Conservation (phyloP, 371 early-diverging fungal species). For the Apophysomyces elegans region DNA sequence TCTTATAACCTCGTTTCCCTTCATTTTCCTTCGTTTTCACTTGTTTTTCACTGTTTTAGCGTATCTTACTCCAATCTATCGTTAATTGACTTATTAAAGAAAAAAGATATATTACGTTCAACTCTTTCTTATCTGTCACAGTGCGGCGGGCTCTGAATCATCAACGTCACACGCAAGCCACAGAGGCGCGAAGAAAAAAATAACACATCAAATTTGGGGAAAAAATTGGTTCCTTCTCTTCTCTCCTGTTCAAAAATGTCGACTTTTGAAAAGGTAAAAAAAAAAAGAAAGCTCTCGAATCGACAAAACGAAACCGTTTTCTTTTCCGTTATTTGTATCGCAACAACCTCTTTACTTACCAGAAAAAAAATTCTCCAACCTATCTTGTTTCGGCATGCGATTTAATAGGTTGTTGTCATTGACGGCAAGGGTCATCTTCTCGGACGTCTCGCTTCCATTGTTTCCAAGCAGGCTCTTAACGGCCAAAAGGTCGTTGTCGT, state of each 20-base stretch:
- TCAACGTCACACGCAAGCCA: slow-evolving; percentile 11
- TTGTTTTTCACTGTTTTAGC: no score
- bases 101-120: no score
- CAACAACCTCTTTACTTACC: no score
- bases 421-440: slow-evolving; percentile 99
- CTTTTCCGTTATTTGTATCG: no score
- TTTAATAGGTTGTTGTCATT: slow-evolving; percentile 92
- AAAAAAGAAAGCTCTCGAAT: background rate
- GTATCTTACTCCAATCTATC: background rate
- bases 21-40: no score
- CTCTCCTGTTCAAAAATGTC: slow-evolving; percentile 32
- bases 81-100: no score
- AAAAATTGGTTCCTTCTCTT: slow-evolving; percentile 23
- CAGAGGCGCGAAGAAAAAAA: slow-evolving; percentile 12
- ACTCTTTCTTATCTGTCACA: no score
- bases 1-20: no score
- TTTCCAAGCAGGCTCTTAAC: slow-evolving; percentile 98
- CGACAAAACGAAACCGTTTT: background rate
- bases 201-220: slow-evolving; percentile 11
- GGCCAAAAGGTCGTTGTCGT: slow-evolving; percentile 99
- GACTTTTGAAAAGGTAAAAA: slow-evolving; percentile 50
- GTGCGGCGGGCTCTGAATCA: background rate
- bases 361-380: background rate
- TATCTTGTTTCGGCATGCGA: slow-evolving; percentile 10
- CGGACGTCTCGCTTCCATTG: slow-evolving; percentile 98